Conservation (phyloP, 805 yeast species). For the Candida stauntonica region DNA sequence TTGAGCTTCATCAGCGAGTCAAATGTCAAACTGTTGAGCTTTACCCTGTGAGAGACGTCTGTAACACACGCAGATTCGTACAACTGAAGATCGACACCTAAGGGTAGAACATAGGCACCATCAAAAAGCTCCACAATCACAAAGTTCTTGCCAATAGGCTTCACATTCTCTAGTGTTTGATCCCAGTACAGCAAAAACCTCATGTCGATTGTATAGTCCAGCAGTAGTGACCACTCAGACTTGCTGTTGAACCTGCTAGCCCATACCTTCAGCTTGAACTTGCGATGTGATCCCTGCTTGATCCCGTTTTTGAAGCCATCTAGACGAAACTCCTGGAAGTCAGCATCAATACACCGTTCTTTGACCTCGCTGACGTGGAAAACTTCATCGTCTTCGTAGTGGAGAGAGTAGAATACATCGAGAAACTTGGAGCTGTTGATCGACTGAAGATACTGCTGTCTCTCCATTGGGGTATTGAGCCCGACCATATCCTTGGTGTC, state of each 20-base stretch:
- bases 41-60: conserved; percentile 2
- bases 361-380: conserved; percentile 35
- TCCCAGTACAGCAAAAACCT: conserved; percentile 8
- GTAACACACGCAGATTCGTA: conserved; percentile 9
- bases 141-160: conserved; percentile 4
- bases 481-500: conserved; percentile 15
- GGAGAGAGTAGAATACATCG: conserved; percentile 35
- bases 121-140: conserved; percentile 11
- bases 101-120: conserved; percentile 18
- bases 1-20: conserved; percentile 40
- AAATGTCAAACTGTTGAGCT: conserved; percentile 26
- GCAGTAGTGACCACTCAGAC: conserved; percentile 6
- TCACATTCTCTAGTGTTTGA: background rate
- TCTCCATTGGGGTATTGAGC: conserved; percentile 13
- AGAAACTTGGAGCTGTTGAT: conserved; percentile 27
- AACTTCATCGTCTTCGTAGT: conserved; percentile 22
- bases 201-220: conserved; percentile 8
- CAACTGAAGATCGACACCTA: conserved; percentile 6
- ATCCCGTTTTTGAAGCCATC: conserved; percentile 4
- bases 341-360: conserved; percentile 26
- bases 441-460: conserved; percentile 28
- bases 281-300: background rate
- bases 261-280: conserved; percentile 15
- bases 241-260: conserved; percentile 1
- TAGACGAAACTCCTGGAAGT: conserved; percentile 28